phyloP scores from a whole-genome alignment of 345 rosid species.

The Eucalyptus erythrocorys region DNA sequence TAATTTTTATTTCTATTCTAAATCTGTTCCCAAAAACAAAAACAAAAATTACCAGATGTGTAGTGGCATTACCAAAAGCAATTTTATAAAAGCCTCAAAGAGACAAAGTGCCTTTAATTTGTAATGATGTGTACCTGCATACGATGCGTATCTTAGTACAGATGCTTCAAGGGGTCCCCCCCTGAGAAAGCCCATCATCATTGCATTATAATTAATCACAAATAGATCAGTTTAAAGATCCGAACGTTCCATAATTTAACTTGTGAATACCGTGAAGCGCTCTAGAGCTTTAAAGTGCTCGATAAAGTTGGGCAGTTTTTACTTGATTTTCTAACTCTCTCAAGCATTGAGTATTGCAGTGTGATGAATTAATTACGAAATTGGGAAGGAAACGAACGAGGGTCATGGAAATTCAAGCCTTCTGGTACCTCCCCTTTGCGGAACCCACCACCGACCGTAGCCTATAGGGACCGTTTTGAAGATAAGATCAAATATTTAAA shows the following conservation, averaged over 20 bases:
- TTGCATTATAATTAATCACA: neutral
- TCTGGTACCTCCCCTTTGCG: neutral
- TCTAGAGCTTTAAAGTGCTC: neutral
- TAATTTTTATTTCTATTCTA: accelerated
- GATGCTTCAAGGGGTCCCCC: neutral
- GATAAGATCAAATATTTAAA: neutral
- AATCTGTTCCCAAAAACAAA: accelerated
- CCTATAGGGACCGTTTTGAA: neutral
- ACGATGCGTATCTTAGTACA: neutral
- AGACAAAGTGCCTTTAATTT: neutral
- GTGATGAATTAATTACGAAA: neutral
- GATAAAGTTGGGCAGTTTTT: neutral
- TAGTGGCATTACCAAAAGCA: no score
- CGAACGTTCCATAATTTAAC: neutral
- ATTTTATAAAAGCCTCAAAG: neutral
- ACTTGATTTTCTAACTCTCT: neutral
- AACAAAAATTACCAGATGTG: no score
- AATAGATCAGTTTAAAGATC: neutral
- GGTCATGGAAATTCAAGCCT: neutral
- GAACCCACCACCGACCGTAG: neutral
- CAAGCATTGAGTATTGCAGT: no score
- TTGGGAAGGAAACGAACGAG: neutral
- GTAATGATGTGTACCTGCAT: neutral
- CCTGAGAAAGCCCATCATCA: neutral
- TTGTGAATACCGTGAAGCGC: neutral